These are phyloP conservation scores for Komagataella populi DNA, from an alignment of 805 yeast species.

Conservation along the genomic window DNA sequence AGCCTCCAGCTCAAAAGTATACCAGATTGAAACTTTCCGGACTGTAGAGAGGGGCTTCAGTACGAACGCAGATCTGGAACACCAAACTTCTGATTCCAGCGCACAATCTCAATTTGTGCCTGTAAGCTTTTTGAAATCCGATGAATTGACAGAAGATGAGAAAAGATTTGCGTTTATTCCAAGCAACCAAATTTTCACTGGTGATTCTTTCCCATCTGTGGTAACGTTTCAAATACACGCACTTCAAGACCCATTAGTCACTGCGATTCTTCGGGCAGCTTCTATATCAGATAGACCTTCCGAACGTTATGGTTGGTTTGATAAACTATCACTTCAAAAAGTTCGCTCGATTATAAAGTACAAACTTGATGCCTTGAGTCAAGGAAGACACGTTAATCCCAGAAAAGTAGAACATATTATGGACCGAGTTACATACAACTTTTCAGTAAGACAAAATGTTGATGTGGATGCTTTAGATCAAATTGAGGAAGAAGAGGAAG, in stretches of 20 bases:
- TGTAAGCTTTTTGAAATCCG: not conserved
- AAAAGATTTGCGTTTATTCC: constrained; percentile 18
- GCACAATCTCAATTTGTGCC: not conserved
- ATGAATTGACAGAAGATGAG: not conserved
- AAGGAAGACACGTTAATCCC: constrained; percentile 30
- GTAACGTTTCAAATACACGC: constrained; percentile 74
- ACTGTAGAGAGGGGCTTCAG: constrained; percentile 2
- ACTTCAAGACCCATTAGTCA: constrained; percentile 51
- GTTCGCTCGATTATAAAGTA: constrained; percentile 60
- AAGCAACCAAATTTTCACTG: constrained; percentile 52
- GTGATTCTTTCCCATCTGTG: constrained; percentile 51
- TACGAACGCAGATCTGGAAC: not conserved
- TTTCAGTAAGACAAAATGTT: constrained; percentile 14
- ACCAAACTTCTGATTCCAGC: not conserved
- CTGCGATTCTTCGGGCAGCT: constrained; percentile 23
- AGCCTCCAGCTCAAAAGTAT: constrained; percentile 39
- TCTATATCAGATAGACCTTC: constrained; percentile 29
- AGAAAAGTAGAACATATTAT: constrained; percentile 28
- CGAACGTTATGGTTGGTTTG: constrained; percentile 73
- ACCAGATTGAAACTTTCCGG: constrained; percentile 81
- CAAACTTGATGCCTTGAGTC: constrained; percentile 50
- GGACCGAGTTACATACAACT: constrained; percentile 14
- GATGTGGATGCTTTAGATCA: constrained; percentile 15
- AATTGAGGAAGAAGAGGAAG: constrained; percentile 9
- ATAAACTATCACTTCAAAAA: constrained; percentile 43